Evolutionary conservation across 2,329 filamentous ascomycete species (phyloP).

Genomic region (Golovinomyces cichoracearum): DNA sequence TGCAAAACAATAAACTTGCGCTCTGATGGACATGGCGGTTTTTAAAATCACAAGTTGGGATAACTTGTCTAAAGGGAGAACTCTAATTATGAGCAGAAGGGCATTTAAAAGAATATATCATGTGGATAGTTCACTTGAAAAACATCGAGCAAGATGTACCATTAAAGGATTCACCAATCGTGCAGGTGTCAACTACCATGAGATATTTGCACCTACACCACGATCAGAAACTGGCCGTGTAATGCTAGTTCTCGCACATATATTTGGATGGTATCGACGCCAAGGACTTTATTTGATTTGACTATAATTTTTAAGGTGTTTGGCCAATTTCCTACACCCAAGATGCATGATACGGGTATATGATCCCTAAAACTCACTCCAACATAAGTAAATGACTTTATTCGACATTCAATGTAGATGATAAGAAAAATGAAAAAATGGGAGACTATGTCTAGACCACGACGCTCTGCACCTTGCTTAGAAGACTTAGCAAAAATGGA

Average conservation of each 20-base stretch:
- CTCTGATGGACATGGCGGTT: not conserved
- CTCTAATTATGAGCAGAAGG: not conserved
- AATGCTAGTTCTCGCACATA: not conserved
- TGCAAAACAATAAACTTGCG: not conserved
- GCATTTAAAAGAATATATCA: not conserved
- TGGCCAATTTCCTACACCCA: too few relatives aligned
- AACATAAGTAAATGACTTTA: too few relatives aligned
- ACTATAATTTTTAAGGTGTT: too few relatives aligned
- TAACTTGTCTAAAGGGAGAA: not conserved
- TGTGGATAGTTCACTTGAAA: not conserved
- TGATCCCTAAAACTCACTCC: too few relatives aligned
- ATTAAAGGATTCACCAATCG: not conserved
- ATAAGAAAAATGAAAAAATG: too few relatives aligned
- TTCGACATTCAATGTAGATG: too few relatives aligned
- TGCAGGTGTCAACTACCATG: not conserved
- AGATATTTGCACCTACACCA: not conserved
- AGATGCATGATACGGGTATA: too few relatives aligned
- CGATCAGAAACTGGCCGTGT: not conserved
- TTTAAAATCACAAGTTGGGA: not conserved
- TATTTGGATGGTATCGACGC: not conserved
- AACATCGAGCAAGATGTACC: not conserved
- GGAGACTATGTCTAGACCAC: too few relatives aligned
- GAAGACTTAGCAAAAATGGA: too few relatives aligned
- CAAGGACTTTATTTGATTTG: too few relatives aligned
- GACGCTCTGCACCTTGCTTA: too few relatives aligned